phyloP scores from a whole-genome alignment of 768 basidiomycete species.

The Chalciporus pseudorubinellus region DNA sequence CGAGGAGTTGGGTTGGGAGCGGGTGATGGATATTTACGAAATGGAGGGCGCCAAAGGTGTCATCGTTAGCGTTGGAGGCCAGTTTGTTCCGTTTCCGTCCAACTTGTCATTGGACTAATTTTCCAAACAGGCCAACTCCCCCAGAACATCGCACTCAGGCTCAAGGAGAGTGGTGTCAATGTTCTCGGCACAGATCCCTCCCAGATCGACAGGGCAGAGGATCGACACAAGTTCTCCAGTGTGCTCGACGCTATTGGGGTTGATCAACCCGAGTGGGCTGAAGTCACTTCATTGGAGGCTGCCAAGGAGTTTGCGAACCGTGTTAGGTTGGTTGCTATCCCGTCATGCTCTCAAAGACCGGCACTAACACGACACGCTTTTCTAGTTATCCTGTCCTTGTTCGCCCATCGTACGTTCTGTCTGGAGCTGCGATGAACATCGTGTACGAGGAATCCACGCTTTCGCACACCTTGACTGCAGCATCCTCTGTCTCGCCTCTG shows the following conservation, averaged over 20 bases:
- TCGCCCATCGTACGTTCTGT: conserved; percentile 97
- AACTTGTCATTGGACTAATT: neutral
- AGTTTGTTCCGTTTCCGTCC: conserved; percentile 22
- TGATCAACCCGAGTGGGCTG: conserved; percentile 96
- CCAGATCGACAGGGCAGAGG: conserved; percentile 95
- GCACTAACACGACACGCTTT: conserved; percentile 1
- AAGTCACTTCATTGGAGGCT: conserved; percentile 82
- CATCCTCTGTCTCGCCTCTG: conserved; percentile 91
- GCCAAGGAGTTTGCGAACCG: conserved; percentile 89
- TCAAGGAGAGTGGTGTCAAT: conserved; percentile 87
- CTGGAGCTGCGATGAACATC: conserved; percentile 99
- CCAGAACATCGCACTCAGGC: conserved; percentile 95
- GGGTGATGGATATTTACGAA: conserved; percentile 99
- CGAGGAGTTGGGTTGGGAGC: conserved; percentile 95
- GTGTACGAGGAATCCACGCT: conserved; percentile 88
- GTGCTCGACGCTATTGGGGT: conserved; percentile 93
- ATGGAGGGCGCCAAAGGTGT: conserved; percentile 90
- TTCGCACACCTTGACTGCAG: conserved; percentile 94
- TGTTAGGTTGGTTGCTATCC: conserved; percentile 50
- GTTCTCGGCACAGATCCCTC: conserved; percentile 95
- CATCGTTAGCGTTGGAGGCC: conserved; percentile 95
- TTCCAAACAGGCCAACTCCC: conserved; percentile 80
- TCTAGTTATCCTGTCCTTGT: conserved; percentile 92
- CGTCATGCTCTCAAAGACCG: neutral
- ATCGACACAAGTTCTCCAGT: conserved; percentile 98